Evolutionary conservation across 2,329 filamentous ascomycete genomes (phyloP), one percentile per base, ranked within the genome.

Genomic region (Sporothrix globosa): DNA sequence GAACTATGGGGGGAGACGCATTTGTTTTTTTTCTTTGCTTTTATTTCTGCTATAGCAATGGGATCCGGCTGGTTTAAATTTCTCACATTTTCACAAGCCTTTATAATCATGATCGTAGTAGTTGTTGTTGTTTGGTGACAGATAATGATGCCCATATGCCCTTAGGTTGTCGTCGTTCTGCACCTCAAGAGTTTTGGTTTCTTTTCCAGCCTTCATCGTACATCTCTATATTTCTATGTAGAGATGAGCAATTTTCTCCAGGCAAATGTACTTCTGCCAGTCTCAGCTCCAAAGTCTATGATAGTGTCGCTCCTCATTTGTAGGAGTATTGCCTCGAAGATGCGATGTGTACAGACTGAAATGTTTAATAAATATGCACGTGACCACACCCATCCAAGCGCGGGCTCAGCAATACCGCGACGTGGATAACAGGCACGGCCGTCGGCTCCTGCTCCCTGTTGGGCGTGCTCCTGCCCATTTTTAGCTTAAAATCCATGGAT

Each of bases 401-500:
- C 56, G 34, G 13, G 56, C 34, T n/a, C 39, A 41, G 21, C 34
- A 61, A 56, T 44, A 46, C 39, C 58, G 58, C 58, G 39, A 63
- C 56, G 21, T 17, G 56, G 21, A 60, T 30, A 19, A 39, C 56
- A 61, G 34, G 4, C 11, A n/a, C 56, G 39, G 56, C 34, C 24
- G 30, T 41, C 39, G 39, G 58, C 39, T 63, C 58, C n/a, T 63
- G 39, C 34, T 19, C 60, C 60, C 30, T 41, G 54, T 21, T 61
- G 34, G 56, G 34, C 24, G 24, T 50, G 24, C 41, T 65, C 44
- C 61, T 30, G 44, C 61, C 61, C 61, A 65, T 34, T 50, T 58
- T 50, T 63, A 63, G 41, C 60, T 63, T 48, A 63, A 63, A 63
- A 63, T 48, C 14, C 21, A 63, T n/a, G 30, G 41, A 30, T 24